Evolutionary conservation across 208 protist species (phyloP).

Genomic region (Porcisia hertigi): DNA sequence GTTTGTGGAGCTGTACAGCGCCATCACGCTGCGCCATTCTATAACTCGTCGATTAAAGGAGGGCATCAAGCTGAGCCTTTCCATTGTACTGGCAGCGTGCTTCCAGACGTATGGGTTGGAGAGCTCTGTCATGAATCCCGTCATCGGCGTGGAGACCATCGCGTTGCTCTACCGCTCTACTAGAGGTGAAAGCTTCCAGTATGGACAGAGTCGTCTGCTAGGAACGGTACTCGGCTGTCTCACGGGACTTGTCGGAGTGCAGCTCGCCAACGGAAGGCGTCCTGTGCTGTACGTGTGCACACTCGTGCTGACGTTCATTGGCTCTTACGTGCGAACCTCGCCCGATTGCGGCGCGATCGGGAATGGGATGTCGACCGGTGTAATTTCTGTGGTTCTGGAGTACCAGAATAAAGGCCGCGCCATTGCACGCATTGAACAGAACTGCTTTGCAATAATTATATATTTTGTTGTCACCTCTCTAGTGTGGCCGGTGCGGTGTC

Average conservation of each 20-base stretch:
- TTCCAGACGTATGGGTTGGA: slow-evolving; percentile 83
- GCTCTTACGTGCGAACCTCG: slow-evolving; percentile 72
- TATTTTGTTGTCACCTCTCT: slow-evolving; percentile 83
- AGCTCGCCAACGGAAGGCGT: slow-evolving; percentile 56
- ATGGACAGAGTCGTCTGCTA: slow-evolving; percentile 76
- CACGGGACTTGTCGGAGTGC: slow-evolving; percentile 62
- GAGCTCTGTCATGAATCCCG: slow-evolving; percentile 55
- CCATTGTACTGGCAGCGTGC: slow-evolving; percentile 65
- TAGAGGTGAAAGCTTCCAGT: slow-evolving; percentile 83
- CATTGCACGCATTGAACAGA: slow-evolving; percentile 89
- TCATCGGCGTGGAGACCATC: slow-evolving; percentile 79
- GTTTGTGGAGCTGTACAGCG: slow-evolving; percentile 37
- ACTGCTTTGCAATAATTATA: slow-evolving; percentile 86
- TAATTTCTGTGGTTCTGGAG: slow-evolving; percentile 82
- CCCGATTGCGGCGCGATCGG: slow-evolving; percentile 65
- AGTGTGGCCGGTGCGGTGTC: slow-evolving; percentile 82
- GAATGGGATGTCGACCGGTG: slow-evolving; percentile 76
- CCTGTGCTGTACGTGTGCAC: slow-evolving; percentile 63
- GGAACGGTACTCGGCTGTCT: slow-evolving; percentile 84
- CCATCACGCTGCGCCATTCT: slow-evolving; percentile 46
- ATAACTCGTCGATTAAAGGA: slow-evolving; percentile 85
- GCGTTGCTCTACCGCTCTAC: slow-evolving; percentile 80
- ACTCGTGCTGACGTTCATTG: slow-evolving; percentile 68
- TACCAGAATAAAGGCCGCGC: slow-evolving; percentile 52
- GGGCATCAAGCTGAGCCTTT: slow-evolving; percentile 76